Evolutionary conservation across 257 asterid genomes (phyloP), one percentile per base, ranked within the genome.

Genomic region (Mentha longifolia): DNA sequence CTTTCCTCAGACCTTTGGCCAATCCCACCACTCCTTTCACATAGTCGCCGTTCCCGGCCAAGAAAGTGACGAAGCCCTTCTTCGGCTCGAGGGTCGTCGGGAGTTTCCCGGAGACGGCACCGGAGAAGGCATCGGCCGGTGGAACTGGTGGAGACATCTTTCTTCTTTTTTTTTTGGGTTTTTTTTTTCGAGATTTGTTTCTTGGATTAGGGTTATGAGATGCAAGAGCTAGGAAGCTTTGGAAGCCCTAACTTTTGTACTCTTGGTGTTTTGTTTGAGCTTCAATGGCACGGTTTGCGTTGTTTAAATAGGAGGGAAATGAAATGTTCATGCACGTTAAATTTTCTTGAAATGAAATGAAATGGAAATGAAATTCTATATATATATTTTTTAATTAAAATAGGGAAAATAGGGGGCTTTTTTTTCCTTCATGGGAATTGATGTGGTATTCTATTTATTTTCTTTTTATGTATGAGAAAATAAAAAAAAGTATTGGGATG

Each of bases 1-100:
- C 86, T 75, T 81, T 81, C 33, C 86, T 72, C 74, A 81, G 56
- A 6, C 86, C 86, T 76, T 81, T 81, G 3, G 83, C 86, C 68
- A 81, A 60, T 3, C 86, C 86, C 2, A 76, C 78, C 41, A 81
- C 86, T 2, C 86, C 86, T 65, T 81, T 81, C 74, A 75, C 80
- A 3, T 81, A 81, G 41, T 81, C 86, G 0, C 86, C 86, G 9
- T 22, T 75, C 0, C 86, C 86, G 14, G 86, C 86, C 46, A 81
- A 43, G 69, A 81, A 81, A 3, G 86, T 81, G 2, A 81, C 86
- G 39, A 17, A 81, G 0, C 62, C 83, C 59, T 76, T 73, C 15
- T 20, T 55, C 0, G 81, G 7, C 4, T 46, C 72, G 3, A 70
- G 51, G 30, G 67, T 35, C 25, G 74, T 62, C n/a, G 86, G 70